Evolutionary conservation across 768 basidiomycete species (phyloP).

Genomic region (Auricularia cornea): DNA sequence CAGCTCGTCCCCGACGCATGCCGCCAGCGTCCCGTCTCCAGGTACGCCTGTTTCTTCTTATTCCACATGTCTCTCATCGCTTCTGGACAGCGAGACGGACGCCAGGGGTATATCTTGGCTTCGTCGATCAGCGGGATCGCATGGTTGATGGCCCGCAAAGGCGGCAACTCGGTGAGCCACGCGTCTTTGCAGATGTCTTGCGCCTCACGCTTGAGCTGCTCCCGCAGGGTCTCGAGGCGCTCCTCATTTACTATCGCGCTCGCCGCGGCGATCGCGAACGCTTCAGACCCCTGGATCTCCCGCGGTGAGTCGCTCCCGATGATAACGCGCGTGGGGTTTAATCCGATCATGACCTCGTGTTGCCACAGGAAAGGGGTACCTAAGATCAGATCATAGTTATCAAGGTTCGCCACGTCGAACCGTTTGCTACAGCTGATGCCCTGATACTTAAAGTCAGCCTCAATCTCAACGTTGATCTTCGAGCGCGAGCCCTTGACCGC

Average conservation of each 20-base stretch:
- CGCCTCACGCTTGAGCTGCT: background rate
- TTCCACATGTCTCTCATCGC: slow-evolving; percentile 24
- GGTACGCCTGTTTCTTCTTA: slow-evolving; percentile 14
- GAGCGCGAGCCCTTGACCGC: slow-evolving; percentile 6
- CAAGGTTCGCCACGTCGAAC: slow-evolving; percentile 29
- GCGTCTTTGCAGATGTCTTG: slow-evolving; percentile 4
- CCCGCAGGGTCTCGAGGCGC: background rate
- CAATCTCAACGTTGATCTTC: slow-evolving; percentile 2
- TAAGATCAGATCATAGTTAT: slow-evolving; percentile 29
- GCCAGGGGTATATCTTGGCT: slow-evolving; percentile 21
- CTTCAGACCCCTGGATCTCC: background rate
- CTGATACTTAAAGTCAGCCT: slow-evolving; percentile 4
- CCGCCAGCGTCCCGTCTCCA: slow-evolving; percentile 8
- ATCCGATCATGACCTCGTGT: slow-evolving; percentile 19
- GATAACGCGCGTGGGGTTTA: slow-evolving; percentile 3
- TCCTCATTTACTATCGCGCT: background rate
- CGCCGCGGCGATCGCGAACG: background rate
- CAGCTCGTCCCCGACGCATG: slow-evolving; percentile 1
- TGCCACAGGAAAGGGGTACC: slow-evolving; percentile 31
- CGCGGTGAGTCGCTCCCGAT: background rate
- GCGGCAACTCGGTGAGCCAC: slow-evolving; percentile 23
- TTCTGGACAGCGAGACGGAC: slow-evolving; percentile 25
- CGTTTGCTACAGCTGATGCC: background rate
- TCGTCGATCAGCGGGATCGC: slow-evolving; percentile 32
- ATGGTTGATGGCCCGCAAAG: slow-evolving; percentile 33